Evolutionary conservation across 148 eudicot species (phyloP), one percentile per base, ranked within the genome.

Genomic region (Tetragonia tetragonoides): DNA sequence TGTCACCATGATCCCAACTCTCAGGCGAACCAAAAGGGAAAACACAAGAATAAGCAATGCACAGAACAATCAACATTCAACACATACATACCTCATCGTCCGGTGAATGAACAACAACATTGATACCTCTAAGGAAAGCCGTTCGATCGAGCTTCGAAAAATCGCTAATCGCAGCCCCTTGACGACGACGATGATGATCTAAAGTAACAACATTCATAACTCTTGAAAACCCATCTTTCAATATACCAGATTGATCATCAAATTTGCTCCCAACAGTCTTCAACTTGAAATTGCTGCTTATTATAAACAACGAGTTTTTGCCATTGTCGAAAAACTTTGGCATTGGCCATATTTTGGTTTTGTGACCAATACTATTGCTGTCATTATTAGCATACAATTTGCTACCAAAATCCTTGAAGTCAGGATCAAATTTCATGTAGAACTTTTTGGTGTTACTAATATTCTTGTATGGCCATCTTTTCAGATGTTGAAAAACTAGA

Each of bases 271-370:
- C 88, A 61, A 75, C 78, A 60, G 85, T 85, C 24, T 38, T 90
- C 40, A 94, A 74, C 84, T 83, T 82, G 76, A 94, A 88, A 57
- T 88, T 87, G 76, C 77, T 81, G 44, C 86, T 79, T 34, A 94
- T 11, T 28, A 83, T 76, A 84, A 20, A 89, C 77, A 60, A 53
- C 78, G 42, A 28, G 34, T 77, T 75, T 67, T 85, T 28, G 74
- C 97, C 97, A 79, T 87, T 34, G 40, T 70, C 84, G 66, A 80
- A 85, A 65, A 83, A 82, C 51, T 81, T 73, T 10, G 98, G 98
- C 95, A 94, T 89, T 73, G 98, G 98, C 98, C 98, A 94, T 89
- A 94, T 28, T 28, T 28, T 28, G 34, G 34, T 28, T 28, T 28
- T 28, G 1, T 28, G 34, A 28, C 28, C 11, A 9, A 6, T 17